Evolutionary conservation across 2,329 filamentous ascomycete genomes (phyloP).

Genomic region (Talaromyces sp.): DNA sequence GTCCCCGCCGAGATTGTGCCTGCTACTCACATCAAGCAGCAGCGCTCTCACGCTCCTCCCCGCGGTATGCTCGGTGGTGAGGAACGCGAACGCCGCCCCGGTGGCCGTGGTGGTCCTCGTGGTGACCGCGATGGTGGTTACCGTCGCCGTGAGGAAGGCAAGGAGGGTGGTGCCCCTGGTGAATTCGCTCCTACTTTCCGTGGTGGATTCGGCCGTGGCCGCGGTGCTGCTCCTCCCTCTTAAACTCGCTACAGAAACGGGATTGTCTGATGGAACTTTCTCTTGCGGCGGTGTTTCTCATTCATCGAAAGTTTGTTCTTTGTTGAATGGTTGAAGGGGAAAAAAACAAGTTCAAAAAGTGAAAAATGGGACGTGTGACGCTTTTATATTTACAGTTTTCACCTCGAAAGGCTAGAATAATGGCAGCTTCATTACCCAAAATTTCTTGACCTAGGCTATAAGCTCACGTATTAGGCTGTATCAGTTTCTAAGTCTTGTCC

Average conservation of each 20-base stretch:
- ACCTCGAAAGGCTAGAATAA: slow-evolving; percentile 29
- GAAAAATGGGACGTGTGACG: background rate
- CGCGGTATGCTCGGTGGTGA: slow-evolving; percentile 93
- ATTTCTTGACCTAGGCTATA: background rate
- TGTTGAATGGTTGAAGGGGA: slow-evolving; percentile 7
- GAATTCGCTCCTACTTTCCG: slow-evolving; percentile 92
- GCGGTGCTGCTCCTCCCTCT: slow-evolving; percentile 64
- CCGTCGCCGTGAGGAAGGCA: slow-evolving; percentile 79
- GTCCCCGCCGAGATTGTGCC: slow-evolving; percentile 99
- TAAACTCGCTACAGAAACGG: background rate
- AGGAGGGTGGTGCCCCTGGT: slow-evolving; percentile 88
- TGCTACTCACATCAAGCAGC: slow-evolving; percentile 99
- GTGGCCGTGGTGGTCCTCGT: slow-evolving; percentile 73
- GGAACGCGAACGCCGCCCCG: slow-evolving; percentile 75
- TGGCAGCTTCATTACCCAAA: slow-evolving; percentile 29
- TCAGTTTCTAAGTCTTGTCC: background rate
- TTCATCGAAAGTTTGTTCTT: slow-evolving; percentile 10
- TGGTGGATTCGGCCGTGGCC: slow-evolving; percentile 85
- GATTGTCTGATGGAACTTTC: background rate
- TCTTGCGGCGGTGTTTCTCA: slow-evolving; percentile 1
- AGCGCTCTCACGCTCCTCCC: slow-evolving; percentile 95
- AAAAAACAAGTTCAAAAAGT: slow-evolving; percentile 1
- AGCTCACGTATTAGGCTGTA: background rate
- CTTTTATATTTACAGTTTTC: slow-evolving; percentile 26
- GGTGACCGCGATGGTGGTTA: slow-evolving; percentile 72